Percentiles rank a stretch among this genome's conserved stretches.
phyloP scores from a whole-genome alignment of 306 rosid genomes.

The Dalbergia oliveri region DNA sequence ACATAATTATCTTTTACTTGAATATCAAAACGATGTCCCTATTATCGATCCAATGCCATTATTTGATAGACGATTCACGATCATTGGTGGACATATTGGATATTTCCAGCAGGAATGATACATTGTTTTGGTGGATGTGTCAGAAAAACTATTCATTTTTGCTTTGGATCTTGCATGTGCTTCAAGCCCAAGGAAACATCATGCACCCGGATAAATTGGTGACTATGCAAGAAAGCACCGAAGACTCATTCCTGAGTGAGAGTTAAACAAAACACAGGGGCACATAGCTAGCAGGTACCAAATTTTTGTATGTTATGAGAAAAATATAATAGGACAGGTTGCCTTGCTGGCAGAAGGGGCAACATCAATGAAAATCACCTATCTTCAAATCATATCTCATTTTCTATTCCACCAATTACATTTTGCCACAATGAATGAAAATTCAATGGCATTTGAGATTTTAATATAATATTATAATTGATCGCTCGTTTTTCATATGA shows the following conservation, averaged over 20 bases:
- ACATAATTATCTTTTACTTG: constrained; percentile 7
- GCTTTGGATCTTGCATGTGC: constrained; percentile 42
- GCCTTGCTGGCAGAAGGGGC: not conserved
- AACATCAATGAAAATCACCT: too few relatives aligned
- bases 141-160: constrained; percentile 35
- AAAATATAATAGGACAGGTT: too few relatives aligned
- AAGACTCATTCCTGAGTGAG: not conserved
- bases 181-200: constrained; percentile 36
- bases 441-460: too few relatives aligned
- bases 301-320: not conserved
- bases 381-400: too few relatives aligned
- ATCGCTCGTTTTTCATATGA: too few relatives aligned
- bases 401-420: too few relatives aligned
- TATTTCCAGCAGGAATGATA: constrained; percentile 1
- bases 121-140: constrained; percentile 21
- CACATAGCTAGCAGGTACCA: not conserved
- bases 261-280: not conserved
- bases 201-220: not conserved
- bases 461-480: too few relatives aligned
- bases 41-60: constrained; percentile 9
- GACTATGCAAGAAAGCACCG: not conserved
- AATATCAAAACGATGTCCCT: not conserved
- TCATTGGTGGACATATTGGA: constrained; percentile 16
- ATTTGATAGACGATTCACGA: not conserved
- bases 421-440: too few relatives aligned